A percentile compares a stretch with the other conserved stretches of the same genome.
phyloP scores from a whole-genome alignment of 2,329 filamentous ascomycete species.

The Venturia asperata region DNA sequence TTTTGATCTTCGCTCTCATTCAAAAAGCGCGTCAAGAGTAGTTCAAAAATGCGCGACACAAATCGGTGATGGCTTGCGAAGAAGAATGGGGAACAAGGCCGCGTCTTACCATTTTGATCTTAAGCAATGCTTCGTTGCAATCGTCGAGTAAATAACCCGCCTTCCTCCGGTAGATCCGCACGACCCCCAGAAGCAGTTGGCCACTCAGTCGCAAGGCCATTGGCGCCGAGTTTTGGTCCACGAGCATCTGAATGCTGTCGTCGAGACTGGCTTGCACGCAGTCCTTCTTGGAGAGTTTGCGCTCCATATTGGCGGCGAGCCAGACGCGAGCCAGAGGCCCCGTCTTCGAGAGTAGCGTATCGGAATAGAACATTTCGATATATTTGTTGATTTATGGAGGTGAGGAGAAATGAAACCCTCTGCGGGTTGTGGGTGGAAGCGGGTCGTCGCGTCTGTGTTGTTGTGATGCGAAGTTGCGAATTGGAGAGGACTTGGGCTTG shows the following conservation, averaged over 20 bases:
- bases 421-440: not conserved
- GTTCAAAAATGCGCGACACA: not conserved
- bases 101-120: conserved; percentile 84
- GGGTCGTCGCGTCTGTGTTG: conserved; percentile 11
- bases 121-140: conserved; percentile 93
- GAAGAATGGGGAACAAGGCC: not conserved
- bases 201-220: conserved; percentile 92
- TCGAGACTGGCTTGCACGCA: conserved; percentile 92
- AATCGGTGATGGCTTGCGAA: not conserved
- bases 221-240: conserved; percentile 84
- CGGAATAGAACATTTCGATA: conserved; percentile 84
- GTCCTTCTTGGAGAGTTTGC: conserved; percentile 95
- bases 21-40: conserved; percentile 6
- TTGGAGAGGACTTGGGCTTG: not conserved
- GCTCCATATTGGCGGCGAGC: conserved; percentile 96
- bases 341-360: conserved; percentile 91
- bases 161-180: conserved; percentile 95
- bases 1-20: not conserved
- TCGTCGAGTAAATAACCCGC: conserved; percentile 93
- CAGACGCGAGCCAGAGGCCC: conserved; percentile 95
- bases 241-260: conserved; percentile 91
- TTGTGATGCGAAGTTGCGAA: conserved; percentile 1
- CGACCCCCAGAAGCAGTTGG: conserved; percentile 88
- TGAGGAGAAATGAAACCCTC: not conserved
- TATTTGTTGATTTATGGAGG: not conserved